Evolutionary conservation across 2,329 filamentous ascomycete genomes (phyloP).

Genomic region (Monilinia laxa): DNA sequence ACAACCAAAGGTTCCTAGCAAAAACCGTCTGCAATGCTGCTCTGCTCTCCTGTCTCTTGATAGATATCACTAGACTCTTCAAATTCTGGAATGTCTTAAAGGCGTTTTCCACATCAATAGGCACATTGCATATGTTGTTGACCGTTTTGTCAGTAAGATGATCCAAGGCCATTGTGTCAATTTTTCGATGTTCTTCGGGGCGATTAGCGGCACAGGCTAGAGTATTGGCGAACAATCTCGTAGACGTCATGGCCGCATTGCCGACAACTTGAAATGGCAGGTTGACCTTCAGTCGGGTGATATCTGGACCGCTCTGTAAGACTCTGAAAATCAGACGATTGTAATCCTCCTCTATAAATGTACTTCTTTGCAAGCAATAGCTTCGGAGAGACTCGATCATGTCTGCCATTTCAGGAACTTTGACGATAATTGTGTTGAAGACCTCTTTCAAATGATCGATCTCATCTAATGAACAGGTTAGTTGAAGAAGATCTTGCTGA

Average conservation of each 20-base stretch:
- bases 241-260: constrained; percentile 48
- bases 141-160: constrained; percentile 51
- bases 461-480: constrained; percentile 45
- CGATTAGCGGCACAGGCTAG: constrained; percentile 50
- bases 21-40: constrained; percentile 43
- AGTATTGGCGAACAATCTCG: constrained; percentile 53
- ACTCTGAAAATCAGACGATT: constrained; percentile 45
- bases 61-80: constrained; percentile 48
- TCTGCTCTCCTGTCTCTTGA: constrained; percentile 48
- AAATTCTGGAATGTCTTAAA: constrained; percentile 46
- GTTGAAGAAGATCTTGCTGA: constrained; percentile 11
- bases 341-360: constrained; percentile 53
- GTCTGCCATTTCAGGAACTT: constrained; percentile 46
- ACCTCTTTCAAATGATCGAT: constrained; percentile 49
- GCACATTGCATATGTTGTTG: constrained; percentile 52
- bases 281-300: constrained; percentile 50
- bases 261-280: constrained; percentile 54
- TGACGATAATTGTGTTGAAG: constrained; percentile 44
- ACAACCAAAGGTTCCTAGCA: constrained; percentile 50
- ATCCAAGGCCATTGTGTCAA: constrained; percentile 51
- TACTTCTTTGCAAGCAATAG: constrained; percentile 50
- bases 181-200: constrained; percentile 45
- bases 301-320: constrained; percentile 47
- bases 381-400: constrained; percentile 48
- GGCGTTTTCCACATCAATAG: constrained; percentile 51